Evolutionary conservation across 2,329 filamentous ascomycete genomes (phyloP).

Genomic region (Colletotrichum tropicale): DNA sequence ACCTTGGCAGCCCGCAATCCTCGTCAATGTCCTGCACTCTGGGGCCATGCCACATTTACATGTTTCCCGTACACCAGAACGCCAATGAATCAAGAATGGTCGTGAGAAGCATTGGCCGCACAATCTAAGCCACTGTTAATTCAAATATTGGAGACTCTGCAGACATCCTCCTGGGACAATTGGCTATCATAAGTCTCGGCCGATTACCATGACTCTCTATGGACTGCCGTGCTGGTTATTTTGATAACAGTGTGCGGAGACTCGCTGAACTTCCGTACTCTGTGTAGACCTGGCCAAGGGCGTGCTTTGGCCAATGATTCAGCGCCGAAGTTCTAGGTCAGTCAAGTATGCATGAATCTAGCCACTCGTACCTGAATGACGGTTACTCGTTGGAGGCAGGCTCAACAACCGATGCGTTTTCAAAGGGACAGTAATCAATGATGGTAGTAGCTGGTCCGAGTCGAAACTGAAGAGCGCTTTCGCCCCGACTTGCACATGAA

Average conservation of each 20-base stretch:
- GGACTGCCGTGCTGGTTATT: background rate
- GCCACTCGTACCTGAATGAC: background rate
- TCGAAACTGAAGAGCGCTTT: background rate
- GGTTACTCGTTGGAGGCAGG: background rate
- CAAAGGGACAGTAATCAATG: background rate
- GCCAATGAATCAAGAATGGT: background rate
- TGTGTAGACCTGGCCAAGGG: background rate
- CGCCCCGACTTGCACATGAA: background rate
- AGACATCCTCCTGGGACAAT: background rate
- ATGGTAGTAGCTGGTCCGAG: background rate
- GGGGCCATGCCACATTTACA: background rate
- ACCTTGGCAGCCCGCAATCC: background rate
- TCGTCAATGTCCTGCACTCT: background rate
- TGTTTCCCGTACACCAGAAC: background rate
- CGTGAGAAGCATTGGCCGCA: background rate
- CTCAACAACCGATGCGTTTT: background rate
- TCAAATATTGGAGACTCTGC: background rate
- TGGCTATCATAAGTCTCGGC: background rate
- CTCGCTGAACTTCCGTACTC: background rate
- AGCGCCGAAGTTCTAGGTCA: background rate
- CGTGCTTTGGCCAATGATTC: background rate
- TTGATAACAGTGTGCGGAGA: background rate
- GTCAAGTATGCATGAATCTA: background rate
- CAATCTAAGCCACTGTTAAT: background rate
- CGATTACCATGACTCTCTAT: background rate